Base-by-base conservation (phyloP, 2,329 filamentous ascomycete species). In the Penicillium janthinellum region DNA sequence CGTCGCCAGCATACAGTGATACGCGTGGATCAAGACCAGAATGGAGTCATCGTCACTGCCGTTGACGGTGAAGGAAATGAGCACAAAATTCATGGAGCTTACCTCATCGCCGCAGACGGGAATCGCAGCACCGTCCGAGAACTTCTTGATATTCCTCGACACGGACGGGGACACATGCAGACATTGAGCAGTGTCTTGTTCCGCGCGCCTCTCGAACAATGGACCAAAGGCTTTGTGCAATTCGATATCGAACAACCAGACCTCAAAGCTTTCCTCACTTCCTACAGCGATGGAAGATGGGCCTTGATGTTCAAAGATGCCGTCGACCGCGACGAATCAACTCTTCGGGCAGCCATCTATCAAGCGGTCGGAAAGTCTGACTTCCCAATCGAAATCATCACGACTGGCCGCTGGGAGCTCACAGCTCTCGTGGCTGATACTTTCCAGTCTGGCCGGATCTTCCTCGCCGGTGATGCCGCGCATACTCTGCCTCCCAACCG, bases 101-200 rank as follows among this genome's bases (percentile, higher is more conserved):
- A 79, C 55, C 64, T 79, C 17, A 71, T 80, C 17, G 75, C 75
- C 12, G 75, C 73, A 35, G 78, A 79, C 52, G 77, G 77, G 11
- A 31, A 60, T 44, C 61, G 59, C 25, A 68, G 68, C 37, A 59
- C 53, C 6, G 56, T 69, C n/a, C 65, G 66, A 3, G 59, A 67
- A 38, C 38, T 60, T 1, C 61, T 68, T 12, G 56, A 61, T 22
- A 70, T 70, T 8, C 55, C 62, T 15, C 63, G 65, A 11, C 22
- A 54, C 10, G 68, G 67, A 28, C 62, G 61, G 22, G 68, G 67
- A 2, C 56, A 56, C 41, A 65, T 69, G 62, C 64, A 66, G 47
- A 66, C 58, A 8, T 58, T 70, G 31, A 63, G 62, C 41, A 71
- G 68, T 20, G 65, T 70, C 0, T 54, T 69, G n/a, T 71, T 70